Base-by-base conservation (phyloP, 2,329 filamentous ascomycete genomes). In the Cordyceps fumosorosea region DNA sequence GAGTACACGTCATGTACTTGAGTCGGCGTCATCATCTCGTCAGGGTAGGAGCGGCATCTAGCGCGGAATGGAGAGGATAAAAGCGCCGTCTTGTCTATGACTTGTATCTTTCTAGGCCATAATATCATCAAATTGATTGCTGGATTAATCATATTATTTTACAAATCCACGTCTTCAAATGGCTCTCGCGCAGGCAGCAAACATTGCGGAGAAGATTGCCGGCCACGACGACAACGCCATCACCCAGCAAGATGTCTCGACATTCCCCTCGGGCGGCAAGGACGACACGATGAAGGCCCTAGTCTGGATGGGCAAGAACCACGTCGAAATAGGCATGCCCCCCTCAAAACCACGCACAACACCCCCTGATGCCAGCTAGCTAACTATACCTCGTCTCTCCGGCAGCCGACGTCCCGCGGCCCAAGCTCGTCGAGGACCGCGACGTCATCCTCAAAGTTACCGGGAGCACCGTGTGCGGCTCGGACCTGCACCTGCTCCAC, bases 381-480 rank as follows among this genome's bases (percentile, higher is more conserved):
- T 47, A 47, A 22, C 44, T 2, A 22, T 20, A 11, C 45, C 34
- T 26, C 29, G 6, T 8, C 24, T 42, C 40, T n/a, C n/a, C n/a
- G n/a, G n/a, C n/a, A 83, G 81, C 86, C 55, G 83, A 91, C 40
- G 83, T 84, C 5, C 83, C 88, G 0, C 88, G 86, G 67, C 91
- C 91, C 2, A 86, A 82, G 68, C 80, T 95, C 34, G 73, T 93
- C 29, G 90, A 95, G 72, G 81, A 85, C 50, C 77, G 78, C 57
- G 91, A 96, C 70, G 90, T 93, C 12, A 91, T 96, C 64, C 78
- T 95, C 67, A 91, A 88, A 70, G 84, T 96, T 40, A 96, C 82
- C 0, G 81, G 82, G n/a, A 81, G 72, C 64, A 84, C 83, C 1
- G 77, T 86, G 37, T 86, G 83, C 67, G 83, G 83, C 24, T 84